These are phyloP conservation scores for Musa beccarii DNA, from an alignment of 176 grass and related monocot genomes.

Conservation along the genomic window DNA sequence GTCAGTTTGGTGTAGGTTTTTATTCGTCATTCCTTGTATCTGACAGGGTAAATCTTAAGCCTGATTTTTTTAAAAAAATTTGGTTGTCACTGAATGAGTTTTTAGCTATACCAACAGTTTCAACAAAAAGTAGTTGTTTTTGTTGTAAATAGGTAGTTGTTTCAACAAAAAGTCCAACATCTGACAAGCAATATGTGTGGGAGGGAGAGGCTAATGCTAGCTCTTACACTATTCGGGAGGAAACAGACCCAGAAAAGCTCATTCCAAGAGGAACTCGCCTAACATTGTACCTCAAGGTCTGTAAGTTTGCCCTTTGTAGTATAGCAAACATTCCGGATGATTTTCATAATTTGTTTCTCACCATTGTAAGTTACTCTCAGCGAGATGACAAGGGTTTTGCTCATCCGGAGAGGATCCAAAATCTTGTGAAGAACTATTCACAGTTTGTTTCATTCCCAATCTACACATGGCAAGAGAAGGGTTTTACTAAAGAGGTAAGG, in stretches of 20 bases:
- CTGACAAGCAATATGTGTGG: constrained; percentile 98
- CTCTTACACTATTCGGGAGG: constrained; percentile 77
- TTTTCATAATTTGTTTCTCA: neutral
- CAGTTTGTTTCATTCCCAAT: constrained; percentile 99
- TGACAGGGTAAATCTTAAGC: constrained; percentile 60
- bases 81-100: neutral
- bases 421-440: constrained; percentile 95
- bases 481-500: constrained; percentile 81
- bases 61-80: neutral
- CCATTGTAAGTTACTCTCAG: constrained; percentile 26
- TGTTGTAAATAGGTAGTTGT: constrained; percentile 66
- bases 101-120: no score
- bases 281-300: constrained; percentile 87
- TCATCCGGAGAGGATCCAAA: constrained; percentile 89
- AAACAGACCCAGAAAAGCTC: constrained; percentile 68
- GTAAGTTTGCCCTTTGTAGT: constrained; percentile 18
- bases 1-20: constrained; percentile 98
- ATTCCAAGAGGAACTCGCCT: constrained; percentile 80
- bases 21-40: constrained; percentile 92
- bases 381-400: constrained; percentile 84
- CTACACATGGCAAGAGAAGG: constrained; percentile 97
- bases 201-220: constrained; percentile 68
- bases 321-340: neutral
- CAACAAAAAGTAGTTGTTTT: no score
- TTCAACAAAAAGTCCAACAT: constrained; percentile 90